Conservation (phyloP, 306 rosid genomes). For the Carpinus viminea region DNA sequence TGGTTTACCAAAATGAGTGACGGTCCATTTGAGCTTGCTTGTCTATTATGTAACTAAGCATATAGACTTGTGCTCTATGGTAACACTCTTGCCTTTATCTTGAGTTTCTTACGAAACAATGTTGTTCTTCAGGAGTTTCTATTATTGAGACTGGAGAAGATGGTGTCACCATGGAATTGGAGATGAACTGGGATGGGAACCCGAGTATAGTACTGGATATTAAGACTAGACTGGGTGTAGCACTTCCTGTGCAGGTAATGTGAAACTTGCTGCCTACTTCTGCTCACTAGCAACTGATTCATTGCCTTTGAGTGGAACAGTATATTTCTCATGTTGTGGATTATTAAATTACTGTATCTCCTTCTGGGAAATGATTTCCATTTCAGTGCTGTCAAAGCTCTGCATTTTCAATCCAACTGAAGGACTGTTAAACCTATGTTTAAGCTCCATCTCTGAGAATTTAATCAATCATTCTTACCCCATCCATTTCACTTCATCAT, state of each 20-base stretch:
- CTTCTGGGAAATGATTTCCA: slow-evolving; percentile 2
- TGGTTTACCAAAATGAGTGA: background rate
- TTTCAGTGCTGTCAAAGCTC: slow-evolving; percentile 16
- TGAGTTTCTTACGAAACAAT: slow-evolving; percentile 32
- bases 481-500: background rate
- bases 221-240: slow-evolving; percentile 79
- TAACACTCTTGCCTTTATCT: background rate
- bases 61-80: background rate
- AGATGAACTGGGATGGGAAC: slow-evolving; percentile 99
- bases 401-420: slow-evolving; percentile 22
- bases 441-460: slow-evolving; percentile 1
- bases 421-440: slow-evolving; percentile 15
- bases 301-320: slow-evolving; percentile 9
- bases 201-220: slow-evolving; percentile 86
- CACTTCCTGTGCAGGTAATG: slow-evolving; percentile 87
- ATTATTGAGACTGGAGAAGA: slow-evolving; percentile 75
- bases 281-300: slow-evolving; percentile 16
- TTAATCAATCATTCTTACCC: background rate
- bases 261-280: background rate
- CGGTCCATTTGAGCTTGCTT: background rate
- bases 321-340: background rate
- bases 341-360: background rate
- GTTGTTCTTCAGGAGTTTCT: slow-evolving; percentile 64
- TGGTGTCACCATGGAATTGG: slow-evolving; percentile 86
- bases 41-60: background rate